Evolutionary conservation across 176 grass and related monocot species (phyloP).

Genomic region (Zizania latifolia): DNA sequence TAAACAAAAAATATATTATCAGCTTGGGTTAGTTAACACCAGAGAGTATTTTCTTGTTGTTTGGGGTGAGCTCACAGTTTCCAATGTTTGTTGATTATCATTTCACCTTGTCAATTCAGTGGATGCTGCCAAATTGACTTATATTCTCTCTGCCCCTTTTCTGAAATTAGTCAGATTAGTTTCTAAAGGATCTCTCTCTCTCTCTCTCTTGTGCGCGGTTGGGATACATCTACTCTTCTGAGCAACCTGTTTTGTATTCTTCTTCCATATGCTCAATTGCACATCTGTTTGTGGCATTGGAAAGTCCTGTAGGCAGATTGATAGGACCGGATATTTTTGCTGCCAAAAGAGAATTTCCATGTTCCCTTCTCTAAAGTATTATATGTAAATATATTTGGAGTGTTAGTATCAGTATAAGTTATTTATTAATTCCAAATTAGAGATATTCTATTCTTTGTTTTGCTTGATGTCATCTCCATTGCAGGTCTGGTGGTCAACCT

Average conservation of each 20-base stretch:
- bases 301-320: neutral
- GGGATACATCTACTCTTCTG: no score
- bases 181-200: no score
- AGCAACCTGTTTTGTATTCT: no score
- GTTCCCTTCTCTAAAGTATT: neutral
- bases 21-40: neutral
- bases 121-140: neutral
- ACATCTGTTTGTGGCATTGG: neutral
- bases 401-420: neutral
- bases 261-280: neutral
- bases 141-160: no score
- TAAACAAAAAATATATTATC: neutral
- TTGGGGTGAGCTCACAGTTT: neutral
- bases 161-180: neutral
- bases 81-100: neutral
- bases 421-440: neutral
- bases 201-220: no score
- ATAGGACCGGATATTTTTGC: neutral
- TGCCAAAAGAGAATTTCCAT: neutral
- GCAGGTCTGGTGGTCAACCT: slow-evolving; percentile 80
- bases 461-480: slow-evolving; percentile 22
- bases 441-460: neutral
- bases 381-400: neutral
- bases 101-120: slow-evolving; percentile 1
- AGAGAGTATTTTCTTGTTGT: neutral